Percentiles rank a stretch among this genome's conserved stretches.
phyloP scores from a whole-genome alignment of 2,329 filamentous ascomycete genomes.

The Raffaelea arxii region DNA sequence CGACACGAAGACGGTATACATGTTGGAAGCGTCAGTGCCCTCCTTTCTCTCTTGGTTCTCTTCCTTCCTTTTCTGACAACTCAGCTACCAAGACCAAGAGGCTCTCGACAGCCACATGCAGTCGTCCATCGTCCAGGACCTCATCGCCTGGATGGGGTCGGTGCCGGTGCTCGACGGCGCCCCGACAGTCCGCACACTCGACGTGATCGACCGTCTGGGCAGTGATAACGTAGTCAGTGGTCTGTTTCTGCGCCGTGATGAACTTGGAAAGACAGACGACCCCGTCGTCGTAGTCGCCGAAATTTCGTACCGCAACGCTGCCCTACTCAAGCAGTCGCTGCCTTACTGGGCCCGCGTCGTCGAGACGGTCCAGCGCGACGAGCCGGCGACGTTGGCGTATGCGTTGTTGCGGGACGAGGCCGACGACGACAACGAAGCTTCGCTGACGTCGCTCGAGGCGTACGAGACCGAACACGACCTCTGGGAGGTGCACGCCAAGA shows the following conservation, averaged over 20 bases:
- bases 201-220: slow-evolving; percentile 14
- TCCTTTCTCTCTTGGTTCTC: neutral
- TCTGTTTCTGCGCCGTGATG: slow-evolving; percentile 11
- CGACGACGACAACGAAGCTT: slow-evolving; percentile 12
- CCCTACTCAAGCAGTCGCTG: slow-evolving; percentile 12
- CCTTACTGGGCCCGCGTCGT: slow-evolving; percentile 19
- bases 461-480: slow-evolving; percentile 19
- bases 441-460: slow-evolving; percentile 16
- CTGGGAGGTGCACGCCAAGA: slow-evolving; percentile 18
- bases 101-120: slow-evolving; percentile 18
- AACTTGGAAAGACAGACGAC: slow-evolving; percentile 10
- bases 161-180: slow-evolving; percentile 8
- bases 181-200: slow-evolving; percentile 12
- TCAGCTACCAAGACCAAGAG: slow-evolving; percentile 17
- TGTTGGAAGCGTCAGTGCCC: slow-evolving; percentile 16
- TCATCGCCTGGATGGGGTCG: slow-evolving; percentile 15
- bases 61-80: neutral
- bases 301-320: slow-evolving; percentile 17
- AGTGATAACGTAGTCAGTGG: too few species aligned
- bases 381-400: slow-evolving; percentile 18
- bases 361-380: slow-evolving; percentile 11
- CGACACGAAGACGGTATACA: slow-evolving; percentile 17
- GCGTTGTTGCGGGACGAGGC: slow-evolving; percentile 15
- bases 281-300: slow-evolving; percentile 18
- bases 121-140: slow-evolving; percentile 10